phyloP scores from a whole-genome alignment of 2,329 filamentous ascomycete species.

The Chlorencoelia australis region DNA sequence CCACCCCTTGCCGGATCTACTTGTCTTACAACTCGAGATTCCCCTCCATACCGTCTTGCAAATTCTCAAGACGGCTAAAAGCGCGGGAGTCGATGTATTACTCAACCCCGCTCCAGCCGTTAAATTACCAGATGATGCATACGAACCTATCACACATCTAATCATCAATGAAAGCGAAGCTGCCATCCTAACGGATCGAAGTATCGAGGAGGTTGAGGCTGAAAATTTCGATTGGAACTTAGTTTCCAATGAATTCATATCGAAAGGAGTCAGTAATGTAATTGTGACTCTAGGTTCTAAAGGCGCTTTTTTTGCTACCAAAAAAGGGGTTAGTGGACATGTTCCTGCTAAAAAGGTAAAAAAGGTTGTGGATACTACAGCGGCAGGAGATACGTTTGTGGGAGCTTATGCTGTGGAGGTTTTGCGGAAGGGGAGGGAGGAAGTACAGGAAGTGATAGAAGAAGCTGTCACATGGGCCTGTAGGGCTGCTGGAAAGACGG shows the following conservation, averaged over 20 bases:
- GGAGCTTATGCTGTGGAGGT: constrained; percentile 73
- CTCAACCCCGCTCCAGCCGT: constrained; percentile 80
- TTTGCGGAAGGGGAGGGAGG: constrained; percentile 33
- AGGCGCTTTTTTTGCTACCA: constrained; percentile 59
- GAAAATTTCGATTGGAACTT: constrained; percentile 33
- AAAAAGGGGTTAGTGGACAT: constrained; percentile 34
- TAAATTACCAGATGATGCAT: constrained; percentile 55
- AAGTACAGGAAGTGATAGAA: constrained; percentile 26
- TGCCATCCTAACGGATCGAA: constrained; percentile 52
- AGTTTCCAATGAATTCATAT: constrained; percentile 52
- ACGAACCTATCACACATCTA: constrained; percentile 61
- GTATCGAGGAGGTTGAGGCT: constrained; percentile 32
- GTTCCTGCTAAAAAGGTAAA: constrained; percentile 57
- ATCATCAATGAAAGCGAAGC: constrained; percentile 91
- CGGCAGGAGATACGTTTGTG: constrained; percentile 89
- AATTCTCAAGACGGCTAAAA: constrained; percentile 43
- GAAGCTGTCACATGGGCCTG: constrained; percentile 50
- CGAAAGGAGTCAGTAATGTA: constrained; percentile 61
- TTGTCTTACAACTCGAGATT: constrained; percentile 73
- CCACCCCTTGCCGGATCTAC: constrained; percentile 44
- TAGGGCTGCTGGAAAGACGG: constrained; percentile 53
- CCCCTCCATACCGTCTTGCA: constrained; percentile 55
- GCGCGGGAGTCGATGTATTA: constrained; percentile 49
- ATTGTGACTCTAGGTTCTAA: constrained; percentile 76
- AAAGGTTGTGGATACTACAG: constrained; percentile 82